Percentiles rank a stretch among this genome's conserved stretches.
Evolutionary conservation across 1,284 basidiomycete genomes (phyloP).

Genomic region (Anthracocystis walkeri): DNA sequence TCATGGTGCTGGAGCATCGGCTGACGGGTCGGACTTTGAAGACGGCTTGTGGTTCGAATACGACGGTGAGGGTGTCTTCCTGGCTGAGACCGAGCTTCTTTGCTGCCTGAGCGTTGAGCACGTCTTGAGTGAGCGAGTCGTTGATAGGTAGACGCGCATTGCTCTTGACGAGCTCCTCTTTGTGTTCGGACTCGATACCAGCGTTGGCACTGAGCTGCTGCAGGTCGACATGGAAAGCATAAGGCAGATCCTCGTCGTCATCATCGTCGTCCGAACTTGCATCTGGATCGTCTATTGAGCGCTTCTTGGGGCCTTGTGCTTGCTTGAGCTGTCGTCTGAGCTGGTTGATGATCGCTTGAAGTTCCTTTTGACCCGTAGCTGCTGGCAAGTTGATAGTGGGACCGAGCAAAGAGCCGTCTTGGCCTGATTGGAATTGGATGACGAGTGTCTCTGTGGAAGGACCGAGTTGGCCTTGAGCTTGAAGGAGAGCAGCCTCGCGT

Average conservation of each 20-base stretch:
- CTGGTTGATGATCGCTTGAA: constrained; percentile 64
- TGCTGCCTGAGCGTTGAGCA: constrained; percentile 54
- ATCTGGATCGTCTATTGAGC: constrained; percentile 42
- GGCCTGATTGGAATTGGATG: constrained; percentile 65
- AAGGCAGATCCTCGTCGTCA: constrained; percentile 67
- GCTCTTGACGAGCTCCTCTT: constrained; percentile 42
- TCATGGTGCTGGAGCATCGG: constrained; percentile 89
- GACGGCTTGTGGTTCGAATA: constrained; percentile 83
- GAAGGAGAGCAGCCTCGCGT: constrained; percentile 46
- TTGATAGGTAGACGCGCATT: constrained; percentile 60
- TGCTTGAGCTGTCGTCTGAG: constrained; percentile 55
- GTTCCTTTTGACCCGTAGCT: constrained; percentile 60
- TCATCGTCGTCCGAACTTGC: constrained; percentile 53
- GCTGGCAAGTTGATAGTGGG: constrained; percentile 66
- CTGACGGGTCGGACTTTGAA: constrained; percentile 94
- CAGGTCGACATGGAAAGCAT: constrained; percentile 65
- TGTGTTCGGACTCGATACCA: constrained; percentile 11
- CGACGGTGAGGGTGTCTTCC: constrained; percentile 66
- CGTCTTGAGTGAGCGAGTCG: constrained; percentile 58
- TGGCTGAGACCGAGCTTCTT: constrained; percentile 63
- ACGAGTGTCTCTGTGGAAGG: constrained; percentile 60
- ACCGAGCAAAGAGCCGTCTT: constrained; percentile 60
- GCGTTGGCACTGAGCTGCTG: constrained; percentile 36
- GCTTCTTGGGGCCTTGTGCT: constrained; percentile 37
- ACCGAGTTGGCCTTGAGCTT: constrained; percentile 56